phyloP scores from a whole-genome alignment of 2,329 filamentous ascomycete genomes.

The Aspergillus sclerotialis region DNA sequence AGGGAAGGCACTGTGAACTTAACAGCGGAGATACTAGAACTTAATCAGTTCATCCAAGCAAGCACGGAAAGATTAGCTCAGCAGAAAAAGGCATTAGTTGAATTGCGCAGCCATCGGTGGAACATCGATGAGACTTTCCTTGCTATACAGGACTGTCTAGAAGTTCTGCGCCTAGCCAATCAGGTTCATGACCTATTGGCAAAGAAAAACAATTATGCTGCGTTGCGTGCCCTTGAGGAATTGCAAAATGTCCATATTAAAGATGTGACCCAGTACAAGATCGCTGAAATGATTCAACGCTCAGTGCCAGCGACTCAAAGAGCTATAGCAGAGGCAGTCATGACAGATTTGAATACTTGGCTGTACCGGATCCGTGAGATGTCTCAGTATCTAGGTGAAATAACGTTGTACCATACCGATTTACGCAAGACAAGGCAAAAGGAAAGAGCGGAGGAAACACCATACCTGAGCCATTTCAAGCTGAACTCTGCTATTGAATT shows the following conservation, averaged over 20 bases:
- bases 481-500: conserved; percentile 94
- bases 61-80: conserved; percentile 91
- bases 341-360: conserved; percentile 96
- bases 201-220: conserved; percentile 93
- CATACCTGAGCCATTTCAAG: conserved; percentile 74
- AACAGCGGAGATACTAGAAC: conserved; percentile 81
- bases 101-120: conserved; percentile 83
- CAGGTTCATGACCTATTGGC: conserved; percentile 85
- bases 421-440: conserved; percentile 76
- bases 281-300: conserved; percentile 91
- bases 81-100: conserved; percentile 89
- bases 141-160: conserved; percentile 82
- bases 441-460: conserved; percentile 68
- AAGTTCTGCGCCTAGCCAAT: conserved; percentile 87
- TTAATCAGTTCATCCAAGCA: conserved; percentile 90
- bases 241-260: conserved; percentile 93
- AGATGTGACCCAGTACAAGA: conserved; percentile 87
- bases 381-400: conserved; percentile 90
- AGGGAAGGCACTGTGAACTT: conserved; percentile 83
- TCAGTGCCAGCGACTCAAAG: conserved; percentile 90
- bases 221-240: conserved; percentile 87
- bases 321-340: conserved; percentile 90
- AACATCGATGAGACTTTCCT: conserved; percentile 92
- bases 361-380: conserved; percentile 90
- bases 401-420: conserved; percentile 94